A percentile compares a stretch with the other conserved stretches of the same genome.
Conservation (phyloP, 148 eudicot species). For the Euryodendron excelsum region DNA sequence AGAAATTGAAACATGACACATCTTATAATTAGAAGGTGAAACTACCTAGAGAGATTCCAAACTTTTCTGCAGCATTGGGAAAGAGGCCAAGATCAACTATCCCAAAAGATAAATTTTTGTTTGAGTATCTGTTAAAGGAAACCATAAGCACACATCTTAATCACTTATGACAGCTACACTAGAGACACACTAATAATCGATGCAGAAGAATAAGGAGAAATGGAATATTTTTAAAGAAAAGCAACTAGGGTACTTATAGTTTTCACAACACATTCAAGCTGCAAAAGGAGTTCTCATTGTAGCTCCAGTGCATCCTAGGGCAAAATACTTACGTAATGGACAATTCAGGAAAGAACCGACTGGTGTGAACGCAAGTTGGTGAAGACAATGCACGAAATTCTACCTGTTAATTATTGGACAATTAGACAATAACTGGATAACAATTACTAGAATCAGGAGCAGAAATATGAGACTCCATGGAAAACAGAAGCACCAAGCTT, state of each 20-base stretch:
- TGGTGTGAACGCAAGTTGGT: slow-evolving; percentile 57
- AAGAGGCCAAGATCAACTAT: slow-evolving; percentile 93
- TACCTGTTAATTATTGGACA: slow-evolving; percentile 52
- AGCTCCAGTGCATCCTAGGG: not conserved
- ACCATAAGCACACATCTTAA: not conserved
- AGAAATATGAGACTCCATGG: not conserved
- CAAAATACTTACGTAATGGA: slow-evolving; percentile 78
- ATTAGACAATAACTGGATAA: not conserved
- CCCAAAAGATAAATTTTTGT: slow-evolving; percentile 80
- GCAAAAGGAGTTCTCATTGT: not conserved
- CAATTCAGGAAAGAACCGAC: slow-evolving; percentile 81
- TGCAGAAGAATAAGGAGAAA: not conserved
- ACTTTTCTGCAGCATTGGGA: slow-evolving; percentile 81
- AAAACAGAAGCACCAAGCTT: not conserved
- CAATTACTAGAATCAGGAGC: not conserved
- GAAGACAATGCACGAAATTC: slow-evolving; percentile 77
- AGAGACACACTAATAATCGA: not conserved
- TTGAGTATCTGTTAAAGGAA: slow-evolving; percentile 65
- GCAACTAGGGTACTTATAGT: not conserved
- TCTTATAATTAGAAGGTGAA: not conserved
- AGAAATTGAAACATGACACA: not conserved
- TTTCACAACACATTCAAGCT: not conserved
- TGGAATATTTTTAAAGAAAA: not conserved
- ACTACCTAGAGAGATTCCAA: slow-evolving; percentile 65
- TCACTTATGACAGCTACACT: not conserved